A percentile compares a stretch with the other conserved stretches of the same genome.
Evolutionary conservation across 371 early-diverging fungal species (phyloP).

Genomic region (Mucor indicus): DNA sequence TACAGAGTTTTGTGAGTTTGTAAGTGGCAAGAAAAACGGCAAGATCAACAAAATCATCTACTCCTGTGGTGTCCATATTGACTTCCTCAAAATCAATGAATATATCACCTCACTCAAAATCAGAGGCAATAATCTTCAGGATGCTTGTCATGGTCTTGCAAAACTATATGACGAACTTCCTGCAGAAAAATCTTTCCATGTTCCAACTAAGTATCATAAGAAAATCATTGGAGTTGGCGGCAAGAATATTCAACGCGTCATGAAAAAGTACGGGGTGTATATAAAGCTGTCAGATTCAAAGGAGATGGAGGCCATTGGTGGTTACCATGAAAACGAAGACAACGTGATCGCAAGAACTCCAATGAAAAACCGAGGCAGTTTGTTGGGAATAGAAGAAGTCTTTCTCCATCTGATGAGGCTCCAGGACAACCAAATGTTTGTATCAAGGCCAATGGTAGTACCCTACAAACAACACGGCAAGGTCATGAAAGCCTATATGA

Average conservation of each 20-base stretch:
- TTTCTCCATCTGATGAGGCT: slow-evolving; percentile 68
- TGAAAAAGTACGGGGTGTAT: slow-evolving; percentile 93
- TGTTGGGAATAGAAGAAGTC: slow-evolving; percentile 59
- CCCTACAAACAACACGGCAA: too few species aligned
- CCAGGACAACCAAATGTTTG: too few species aligned
- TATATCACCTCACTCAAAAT: slow-evolving; percentile 73
- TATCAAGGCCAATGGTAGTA: too few species aligned
- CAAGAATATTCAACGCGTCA: slow-evolving; percentile 87
- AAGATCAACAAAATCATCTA: slow-evolving; percentile 84
- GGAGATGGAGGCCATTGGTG: slow-evolving; percentile 68
- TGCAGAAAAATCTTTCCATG: slow-evolving; percentile 78
- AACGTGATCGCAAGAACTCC: slow-evolving; percentile 84
- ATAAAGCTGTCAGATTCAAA: slow-evolving; percentile 84
- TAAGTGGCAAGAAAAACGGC: slow-evolving; percentile 90
- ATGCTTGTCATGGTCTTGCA: slow-evolving; percentile 60
- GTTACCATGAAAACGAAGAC: slow-evolving; percentile 71
- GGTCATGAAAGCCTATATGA: too few species aligned
- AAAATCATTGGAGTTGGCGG: slow-evolving; percentile 93
- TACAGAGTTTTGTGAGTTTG: slow-evolving; percentile 80
- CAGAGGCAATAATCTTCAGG: slow-evolving; percentile 40
- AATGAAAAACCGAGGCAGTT: slow-evolving; percentile 66
- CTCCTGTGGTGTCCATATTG: slow-evolving; percentile 58
- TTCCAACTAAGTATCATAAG: slow-evolving; percentile 85
- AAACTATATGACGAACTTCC: slow-evolving; percentile 77
- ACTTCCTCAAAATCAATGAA: slow-evolving; percentile 52